These are phyloP conservation scores for Cordyceps farinosa DNA, from an alignment of 2,329 filamentous ascomycete species.

Conservation along the genomic window DNA sequence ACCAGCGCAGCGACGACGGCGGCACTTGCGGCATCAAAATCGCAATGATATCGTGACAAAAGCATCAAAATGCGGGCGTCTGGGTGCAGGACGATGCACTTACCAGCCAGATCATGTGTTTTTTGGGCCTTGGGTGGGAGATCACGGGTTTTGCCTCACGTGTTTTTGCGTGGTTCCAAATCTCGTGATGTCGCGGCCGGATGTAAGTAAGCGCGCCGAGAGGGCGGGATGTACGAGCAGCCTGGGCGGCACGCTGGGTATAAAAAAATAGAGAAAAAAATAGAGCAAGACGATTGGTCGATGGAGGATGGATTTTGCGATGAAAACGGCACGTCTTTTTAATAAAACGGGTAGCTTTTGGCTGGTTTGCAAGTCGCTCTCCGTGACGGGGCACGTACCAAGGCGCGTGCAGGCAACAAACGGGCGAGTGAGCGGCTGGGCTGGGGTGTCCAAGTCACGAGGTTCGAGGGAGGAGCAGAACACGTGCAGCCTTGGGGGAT, in stretches of 20 bases:
- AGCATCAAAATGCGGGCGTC: conserved; percentile 20
- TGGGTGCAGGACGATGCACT: conserved; percentile 25
- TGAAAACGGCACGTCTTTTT: background rate
- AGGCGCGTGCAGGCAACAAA: conserved; percentile 8
- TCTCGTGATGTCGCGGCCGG: conserved; percentile 45
- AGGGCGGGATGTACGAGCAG: conserved; percentile 17
- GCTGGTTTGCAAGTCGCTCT: conserved; percentile 2
- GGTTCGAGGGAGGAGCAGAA: conserved; percentile 35
- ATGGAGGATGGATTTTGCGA: background rate
- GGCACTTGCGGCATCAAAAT: conserved; percentile 18
- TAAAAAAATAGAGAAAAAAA: conserved; percentile 10
- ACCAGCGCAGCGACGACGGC: conserved; percentile 1
- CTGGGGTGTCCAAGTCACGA: conserved; percentile 34
- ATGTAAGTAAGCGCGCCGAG: conserved; percentile 28
- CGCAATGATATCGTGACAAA: conserved; percentile 9
- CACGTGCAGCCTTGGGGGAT: conserved; percentile 39
- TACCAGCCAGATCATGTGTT: conserved; percentile 47
- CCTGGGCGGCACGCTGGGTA: conserved; percentile 13
- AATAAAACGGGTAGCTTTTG: conserved; percentile 20
- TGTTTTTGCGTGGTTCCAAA: conserved; percentile 39
- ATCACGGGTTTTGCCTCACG: conserved; percentile 46
- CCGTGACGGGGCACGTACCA: background rate
- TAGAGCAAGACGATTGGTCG: background rate
- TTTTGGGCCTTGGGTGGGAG: conserved; percentile 27
- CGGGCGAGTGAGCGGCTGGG: conserved; percentile 7